A percentile compares a stretch with the other conserved stretches of the same genome.
These are phyloP conservation scores for Aspergillus sergii DNA, from an alignment of 2,329 filamentous ascomycete genomes.

Conservation along the genomic window DNA sequence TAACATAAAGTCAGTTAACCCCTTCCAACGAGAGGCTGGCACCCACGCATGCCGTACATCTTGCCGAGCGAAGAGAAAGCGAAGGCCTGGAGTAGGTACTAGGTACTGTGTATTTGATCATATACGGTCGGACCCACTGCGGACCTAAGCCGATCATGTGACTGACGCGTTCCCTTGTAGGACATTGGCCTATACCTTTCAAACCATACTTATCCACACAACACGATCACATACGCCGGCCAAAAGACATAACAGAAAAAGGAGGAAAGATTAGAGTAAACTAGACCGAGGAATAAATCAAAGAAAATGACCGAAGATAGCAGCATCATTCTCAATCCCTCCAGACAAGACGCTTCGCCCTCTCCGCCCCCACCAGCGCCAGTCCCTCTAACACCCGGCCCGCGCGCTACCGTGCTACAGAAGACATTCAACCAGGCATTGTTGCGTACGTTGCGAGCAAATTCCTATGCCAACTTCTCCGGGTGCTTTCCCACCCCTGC, in stretches of 20 bases:
- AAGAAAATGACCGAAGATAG: constrained; percentile 24
- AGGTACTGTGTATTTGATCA: no score
- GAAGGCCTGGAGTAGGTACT: background rate
- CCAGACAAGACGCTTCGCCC: constrained; percentile 39
- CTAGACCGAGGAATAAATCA: background rate
- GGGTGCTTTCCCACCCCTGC: constrained; percentile 66
- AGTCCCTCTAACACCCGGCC: constrained; percentile 57
- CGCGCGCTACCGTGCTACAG: constrained; percentile 61
- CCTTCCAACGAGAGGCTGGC: background rate
- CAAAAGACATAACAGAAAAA: background rate
- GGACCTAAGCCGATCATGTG: constrained; percentile 22
- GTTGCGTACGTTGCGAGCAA: constrained; percentile 61
- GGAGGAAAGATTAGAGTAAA: background rate
- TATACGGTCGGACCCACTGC: background rate
- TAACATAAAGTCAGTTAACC: background rate
- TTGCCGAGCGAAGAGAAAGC: background rate
- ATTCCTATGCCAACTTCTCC: constrained; percentile 63
- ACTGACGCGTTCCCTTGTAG: background rate
- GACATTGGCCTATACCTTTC: background rate
- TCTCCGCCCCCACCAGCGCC: constrained; percentile 58
- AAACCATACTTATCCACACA: background rate
- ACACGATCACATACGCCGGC: background rate
- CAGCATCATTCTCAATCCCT: constrained; percentile 13
- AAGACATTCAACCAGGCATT: constrained; percentile 64
- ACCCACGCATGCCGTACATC: background rate